phyloP scores from a whole-genome alignment of 140 eudicot species.

The Bidens hawaiensis region DNA sequence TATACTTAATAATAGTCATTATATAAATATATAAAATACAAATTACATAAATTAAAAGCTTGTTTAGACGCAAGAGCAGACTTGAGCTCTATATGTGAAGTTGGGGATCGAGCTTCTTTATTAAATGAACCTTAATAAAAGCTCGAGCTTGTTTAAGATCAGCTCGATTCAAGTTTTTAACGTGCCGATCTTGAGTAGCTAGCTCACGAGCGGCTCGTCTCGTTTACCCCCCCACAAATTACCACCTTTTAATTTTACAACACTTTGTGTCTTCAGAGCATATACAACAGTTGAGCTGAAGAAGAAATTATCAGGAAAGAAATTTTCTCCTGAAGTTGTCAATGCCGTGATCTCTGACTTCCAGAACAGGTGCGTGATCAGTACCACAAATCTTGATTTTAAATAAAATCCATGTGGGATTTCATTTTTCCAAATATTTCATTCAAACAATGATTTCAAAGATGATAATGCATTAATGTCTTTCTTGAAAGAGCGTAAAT shows the following conservation, averaged over 20 bases:
- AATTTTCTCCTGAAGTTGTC: conserved; percentile 40
- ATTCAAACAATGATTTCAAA: not conserved
- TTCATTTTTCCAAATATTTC: not conserved
- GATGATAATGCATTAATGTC: not conserved
- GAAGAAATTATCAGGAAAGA: conserved; percentile 62
- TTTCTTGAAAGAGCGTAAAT: not conserved
- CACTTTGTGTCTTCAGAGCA: conserved; percentile 45
- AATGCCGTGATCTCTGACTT: conserved; percentile 63
- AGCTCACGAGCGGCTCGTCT: no score
- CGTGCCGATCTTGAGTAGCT: no score
- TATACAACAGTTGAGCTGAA: conserved; percentile 59
- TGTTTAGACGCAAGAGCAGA: no score
- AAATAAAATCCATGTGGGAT: not conserved
- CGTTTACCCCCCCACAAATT: no score
- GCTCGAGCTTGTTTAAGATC: no score
- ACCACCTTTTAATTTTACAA: not conserved
- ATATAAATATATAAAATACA: no score
- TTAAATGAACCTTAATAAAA: no score
- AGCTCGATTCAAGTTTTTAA: no score
- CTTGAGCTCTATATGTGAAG: no score
- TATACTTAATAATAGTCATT: no score
- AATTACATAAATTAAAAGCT: no score
- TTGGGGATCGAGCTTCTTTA: no score
- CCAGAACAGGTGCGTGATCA: conserved; percentile 55
- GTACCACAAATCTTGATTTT: conserved; percentile 1